A percentile compares a stretch with the other conserved stretches of the same genome.
These are phyloP conservation scores for Ganoderma lucidum DNA, from an alignment of 1,284 basidiomycete genomes.

Conservation along the genomic window DNA sequence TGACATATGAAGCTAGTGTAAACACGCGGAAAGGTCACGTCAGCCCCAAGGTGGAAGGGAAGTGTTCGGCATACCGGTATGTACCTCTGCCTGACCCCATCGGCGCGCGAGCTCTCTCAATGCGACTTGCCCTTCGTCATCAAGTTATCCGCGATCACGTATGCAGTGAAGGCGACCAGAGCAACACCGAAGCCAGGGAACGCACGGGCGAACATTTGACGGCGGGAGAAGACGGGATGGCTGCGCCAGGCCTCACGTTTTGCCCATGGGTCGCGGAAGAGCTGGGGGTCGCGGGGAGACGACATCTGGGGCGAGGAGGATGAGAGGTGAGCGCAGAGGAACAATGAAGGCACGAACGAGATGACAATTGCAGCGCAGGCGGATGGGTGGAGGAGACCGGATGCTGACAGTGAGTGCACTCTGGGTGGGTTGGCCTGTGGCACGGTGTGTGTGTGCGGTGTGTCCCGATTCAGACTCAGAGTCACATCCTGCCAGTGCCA, in stretches of 20 bases:
- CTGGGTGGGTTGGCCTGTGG: neutral
- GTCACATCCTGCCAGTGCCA: slow-evolving; percentile 10
- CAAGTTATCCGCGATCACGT: slow-evolving; percentile 86
- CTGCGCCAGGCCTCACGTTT: slow-evolving; percentile 95
- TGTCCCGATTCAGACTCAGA: neutral
- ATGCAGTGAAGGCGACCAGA: slow-evolving; percentile 88
- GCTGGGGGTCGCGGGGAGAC: slow-evolving; percentile 54
- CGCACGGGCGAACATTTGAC: slow-evolving; percentile 85
- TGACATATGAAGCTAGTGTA: neutral
- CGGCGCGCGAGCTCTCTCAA: slow-evolving; percentile 16
- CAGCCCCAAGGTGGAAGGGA: slow-evolving; percentile 6
- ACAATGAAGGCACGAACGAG: slow-evolving; percentile 19
- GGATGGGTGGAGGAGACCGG: slow-evolving; percentile 12
- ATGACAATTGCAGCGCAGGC: slow-evolving; percentile 16
- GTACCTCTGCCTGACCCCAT: slow-evolving; percentile 7
- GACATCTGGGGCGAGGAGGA: slow-evolving; percentile 50
- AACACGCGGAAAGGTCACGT: slow-evolving; percentile 10
- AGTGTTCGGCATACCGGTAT: slow-evolving; percentile 15
- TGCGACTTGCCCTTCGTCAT: slow-evolving; percentile 41
- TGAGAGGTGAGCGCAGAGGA: slow-evolving; percentile 21
- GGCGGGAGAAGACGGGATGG: slow-evolving; percentile 85
- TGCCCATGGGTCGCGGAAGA: slow-evolving; percentile 95
- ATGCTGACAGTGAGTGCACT: slow-evolving; percentile 4
- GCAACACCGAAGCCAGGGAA: slow-evolving; percentile 96
- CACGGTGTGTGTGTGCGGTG: neutral